Conservation (phyloP, 2,329 filamentous ascomycete genomes). For the Exophiala xenobiotica region DNA sequence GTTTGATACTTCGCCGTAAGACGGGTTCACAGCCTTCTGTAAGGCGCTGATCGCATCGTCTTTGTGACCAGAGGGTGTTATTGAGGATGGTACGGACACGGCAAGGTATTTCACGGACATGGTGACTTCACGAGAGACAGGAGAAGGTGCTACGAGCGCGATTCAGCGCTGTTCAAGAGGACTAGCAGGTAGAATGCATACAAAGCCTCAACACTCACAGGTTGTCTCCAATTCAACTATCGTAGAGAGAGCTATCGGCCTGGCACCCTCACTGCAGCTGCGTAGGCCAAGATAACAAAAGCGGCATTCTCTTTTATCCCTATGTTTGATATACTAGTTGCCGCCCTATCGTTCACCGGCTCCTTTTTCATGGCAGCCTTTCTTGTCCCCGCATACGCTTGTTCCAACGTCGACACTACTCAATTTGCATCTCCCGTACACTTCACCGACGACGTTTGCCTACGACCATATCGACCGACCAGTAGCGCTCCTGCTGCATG, state of each 20-base stretch:
- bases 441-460: too few relatives aligned
- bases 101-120: conserved; percentile 65
- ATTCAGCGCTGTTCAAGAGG: too few relatives aligned
- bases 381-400: too few relatives aligned
- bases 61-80: conserved; percentile 74
- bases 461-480: too few relatives aligned
- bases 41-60: conserved; percentile 80
- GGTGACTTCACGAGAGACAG: not conserved
- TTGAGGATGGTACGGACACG: conserved; percentile 84
- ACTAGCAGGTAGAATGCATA: too few relatives aligned
- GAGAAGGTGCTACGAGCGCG: too few relatives aligned
- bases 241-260: not conserved
- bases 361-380: conserved; percentile 3
- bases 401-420: too few relatives aligned
- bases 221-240: not conserved
- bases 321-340: not conserved
- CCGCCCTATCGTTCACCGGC: not conserved
- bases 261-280: not conserved
- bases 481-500: too few relatives aligned
- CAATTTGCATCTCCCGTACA: too few relatives aligned
- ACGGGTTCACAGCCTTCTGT: conserved; percentile 67
- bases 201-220: not conserved
- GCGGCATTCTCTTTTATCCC: not conserved
- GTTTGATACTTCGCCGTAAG: conserved; percentile 71
- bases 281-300: conserved; percentile 1